Evolutionary conservation across 1,284 basidiomycete species (phyloP).

Genomic region (Ceratobasidium sp.): DNA sequence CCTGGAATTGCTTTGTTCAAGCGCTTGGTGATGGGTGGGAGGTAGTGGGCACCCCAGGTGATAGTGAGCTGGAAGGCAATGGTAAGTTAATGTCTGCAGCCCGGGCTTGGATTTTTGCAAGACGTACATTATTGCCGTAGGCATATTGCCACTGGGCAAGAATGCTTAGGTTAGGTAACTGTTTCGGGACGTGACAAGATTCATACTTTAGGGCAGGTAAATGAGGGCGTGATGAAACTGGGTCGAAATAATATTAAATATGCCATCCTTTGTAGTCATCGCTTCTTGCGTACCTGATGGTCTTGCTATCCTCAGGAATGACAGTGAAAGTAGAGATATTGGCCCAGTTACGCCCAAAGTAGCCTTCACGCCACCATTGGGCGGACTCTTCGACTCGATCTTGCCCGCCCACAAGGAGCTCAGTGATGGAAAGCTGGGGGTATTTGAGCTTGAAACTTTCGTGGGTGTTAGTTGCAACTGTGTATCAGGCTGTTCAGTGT

Average conservation of each 20-base stretch:
- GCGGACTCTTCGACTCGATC: slow-evolving; percentile 58
- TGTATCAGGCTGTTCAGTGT: slow-evolving; percentile 13
- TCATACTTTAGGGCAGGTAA: slow-evolving; percentile 53
- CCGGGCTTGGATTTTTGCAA: not conserved
- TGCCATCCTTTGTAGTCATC: not conserved
- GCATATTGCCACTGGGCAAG: slow-evolving; percentile 52
- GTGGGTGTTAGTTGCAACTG: not conserved
- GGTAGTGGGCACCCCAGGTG: slow-evolving; percentile 57
- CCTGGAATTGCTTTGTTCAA: slow-evolving; percentile 65
- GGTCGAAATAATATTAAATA: not conserved
- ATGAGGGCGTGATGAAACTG: slow-evolving; percentile 56
- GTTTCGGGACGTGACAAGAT: not conserved
- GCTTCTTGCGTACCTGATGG: slow-evolving; percentile 51
- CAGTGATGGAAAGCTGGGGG: slow-evolving; percentile 53
- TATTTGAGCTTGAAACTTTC: slow-evolving; percentile 54
- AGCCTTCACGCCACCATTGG: slow-evolving; percentile 57
- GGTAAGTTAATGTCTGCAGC: slow-evolving; percentile 46
- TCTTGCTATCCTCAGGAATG: slow-evolving; percentile 54
- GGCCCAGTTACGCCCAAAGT: slow-evolving; percentile 55
- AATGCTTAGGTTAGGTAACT: not conserved
- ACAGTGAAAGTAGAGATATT: slow-evolving; percentile 53
- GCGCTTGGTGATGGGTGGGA: slow-evolving; percentile 62
- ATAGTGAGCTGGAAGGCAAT: slow-evolving; percentile 46
- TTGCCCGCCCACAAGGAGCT: slow-evolving; percentile 56
- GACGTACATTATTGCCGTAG: slow-evolving; percentile 53